Base-by-base conservation (phyloP, 352 stramenopile genomes). In the Lagenidium sp. region DNA sequence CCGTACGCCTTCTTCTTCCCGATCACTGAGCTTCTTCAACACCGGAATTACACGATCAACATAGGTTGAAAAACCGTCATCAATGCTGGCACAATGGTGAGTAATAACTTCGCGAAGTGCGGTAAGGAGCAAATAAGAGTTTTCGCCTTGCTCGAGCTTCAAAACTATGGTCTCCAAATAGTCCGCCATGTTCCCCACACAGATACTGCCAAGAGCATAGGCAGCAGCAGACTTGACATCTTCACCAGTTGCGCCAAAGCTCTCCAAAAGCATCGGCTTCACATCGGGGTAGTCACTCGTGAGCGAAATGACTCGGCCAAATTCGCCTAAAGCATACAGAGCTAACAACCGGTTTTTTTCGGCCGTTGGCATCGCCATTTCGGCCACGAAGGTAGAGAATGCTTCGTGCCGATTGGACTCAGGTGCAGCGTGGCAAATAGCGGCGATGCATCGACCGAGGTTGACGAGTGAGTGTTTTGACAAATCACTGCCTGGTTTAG, bases 41-140 rank as follows among this genome's bases (percentile, higher is more conserved):
- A 98, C 87, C n/a, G 87, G 89, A 19, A 99, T 57, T 32, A 99
- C 89, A 47, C 70, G 71, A 22, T 85, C 67, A 22, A 95, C 64
- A 39, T 92, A 89, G 22, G 76, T 56, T 8, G 71, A 68, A 24
- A 88, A 80, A 16, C 72, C 80, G 35, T 93, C 63, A 26, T 89
- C 63, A 7, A 90, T 67, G 36, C 65, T 92, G 5, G 74, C 61
- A 7, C 79, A 76, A 40, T 91, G 75, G 47, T 87, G 65, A 1
- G 63, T 67, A 29, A 99, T 98, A 36, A 98, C 93, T 81, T 98
- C 95, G 44, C 95, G 95, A 29, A 99, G 61, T 2, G 95, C 83
- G 32, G 76, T 95, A 32, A 99, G 62, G n/a, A 99, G 63, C 20
- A 99, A 68, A 49, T 99, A 99, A 47, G 97, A 94, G 49, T 97